Evolutionary conservation across 257 asterid genomes (phyloP), one percentile per base, ranked within the genome.

Genomic region (Plectranthus barbatus): DNA sequence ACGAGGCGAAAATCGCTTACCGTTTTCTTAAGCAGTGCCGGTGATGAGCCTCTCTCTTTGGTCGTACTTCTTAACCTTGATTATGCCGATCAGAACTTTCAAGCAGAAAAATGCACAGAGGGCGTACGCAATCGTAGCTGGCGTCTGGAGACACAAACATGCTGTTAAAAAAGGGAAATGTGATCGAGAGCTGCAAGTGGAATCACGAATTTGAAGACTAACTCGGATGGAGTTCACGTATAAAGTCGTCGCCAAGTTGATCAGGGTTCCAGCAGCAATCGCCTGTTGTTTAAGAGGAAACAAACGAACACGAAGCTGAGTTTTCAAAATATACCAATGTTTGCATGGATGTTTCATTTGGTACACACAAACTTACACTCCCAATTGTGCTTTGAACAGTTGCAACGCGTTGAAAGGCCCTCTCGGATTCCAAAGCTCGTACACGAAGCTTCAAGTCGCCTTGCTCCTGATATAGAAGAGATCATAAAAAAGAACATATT

Each of bases 361-460:
- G 5, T 52, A 9, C 2, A 44, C 11, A 11, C 24, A 45, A 73
- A 83, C 97, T 83, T 82, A 92, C 99, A 79, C 94, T 89, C 67
- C 85, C 89, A 37, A 87, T 62, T 47, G 83, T 85, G 70, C 61
- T 76, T 76, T 92, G 99, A 73, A 92, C 97, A 55, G 96, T 76
- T 24, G 99, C 95, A 71, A 92, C 96, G 5, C 97, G 93, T 70
- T 92, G 93, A 70, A 92, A 92, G 46, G 99, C 93, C 68, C 99
- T 81, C 78, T 92, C 99, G 9, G 99, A 89, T 73, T 92, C 99
- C 80, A 92, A 77, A 60, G 97, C 74, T 72, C 99, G 82, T 6
- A 92, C 99, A 4, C 99, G 95, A 50, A 92, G 97, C 79, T 92
- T 89, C 76, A 92, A 76, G 80, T 89, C 97, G 0, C 99, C 99